Base-by-base conservation (phyloP, 225 moss, liverwort and hornwort species). In the Straminergon stramineum region DNA sequence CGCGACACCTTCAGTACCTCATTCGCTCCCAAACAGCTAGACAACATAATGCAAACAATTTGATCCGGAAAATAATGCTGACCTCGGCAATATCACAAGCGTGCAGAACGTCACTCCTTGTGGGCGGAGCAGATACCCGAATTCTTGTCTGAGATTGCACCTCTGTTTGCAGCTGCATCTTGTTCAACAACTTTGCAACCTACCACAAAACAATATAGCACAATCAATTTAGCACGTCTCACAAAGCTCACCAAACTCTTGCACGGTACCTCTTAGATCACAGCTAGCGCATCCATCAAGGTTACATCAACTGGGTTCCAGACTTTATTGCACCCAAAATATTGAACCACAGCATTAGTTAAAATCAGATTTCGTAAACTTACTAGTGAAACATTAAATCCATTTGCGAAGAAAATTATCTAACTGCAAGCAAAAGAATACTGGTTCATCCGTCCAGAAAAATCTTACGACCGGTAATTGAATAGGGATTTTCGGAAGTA, bases 11-110 rank as follows among this genome's bases (percentile, higher is more conserved):
- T 88, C 63, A 90, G 75, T 84, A 60, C 8, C 67, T 85, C 76
- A 92, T 60, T 63, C 64, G 81, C 83, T 79, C 52, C 87, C 71
- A 69, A 68, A 71, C 20, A 76, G 74, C 77, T 75, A 37, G 37
- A 83, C 62, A 85, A 62, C 60, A 88, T 15, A 79, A 88, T n/a
- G 16, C 31, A 63, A 82, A 70, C 52, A 80, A 31, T 74, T 26
- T 73, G 58, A 78, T 79, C 65, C 43, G 35, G 28, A 60, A 88
- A 69, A 39, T 74, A 84, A 43, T 82, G 67, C 91, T 93, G 82
- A 99, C 97, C 95, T 99, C 99, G 79, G 96, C 96, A 71, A 99
- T 93, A 93, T 99, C 99, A 88, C 97, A 97, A 83, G 97, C 92
- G 86, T 99, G 99, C 82, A 99, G 88, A 84, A 99, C 95, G 81